Percentiles rank a stretch among this genome's conserved stretches.
Conservation (phyloP, 345 rosid species). For the Streptanthus diversifolius region DNA sequence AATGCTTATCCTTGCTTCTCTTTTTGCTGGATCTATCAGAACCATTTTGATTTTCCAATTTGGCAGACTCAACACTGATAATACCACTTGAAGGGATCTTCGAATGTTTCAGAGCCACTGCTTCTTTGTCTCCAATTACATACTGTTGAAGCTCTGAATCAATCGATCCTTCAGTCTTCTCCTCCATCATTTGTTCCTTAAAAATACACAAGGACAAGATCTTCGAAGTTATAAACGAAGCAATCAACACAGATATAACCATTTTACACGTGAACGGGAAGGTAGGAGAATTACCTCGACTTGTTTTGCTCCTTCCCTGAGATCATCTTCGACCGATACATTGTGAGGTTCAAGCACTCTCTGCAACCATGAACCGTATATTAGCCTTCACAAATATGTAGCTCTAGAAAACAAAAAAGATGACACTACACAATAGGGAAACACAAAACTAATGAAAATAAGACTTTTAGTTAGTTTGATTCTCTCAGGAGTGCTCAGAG, state of each 20-base stretch:
- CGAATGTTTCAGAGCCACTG: constrained; percentile 58
- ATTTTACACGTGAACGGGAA: neutral
- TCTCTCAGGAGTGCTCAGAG: neutral
- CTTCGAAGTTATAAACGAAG: constrained; percentile 45
- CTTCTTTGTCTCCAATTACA: constrained; percentile 60
- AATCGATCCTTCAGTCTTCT: constrained; percentile 47
- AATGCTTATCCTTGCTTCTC: constrained; percentile 45
- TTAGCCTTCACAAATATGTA: constrained; percentile 2
- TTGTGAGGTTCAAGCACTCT: constrained; percentile 59
- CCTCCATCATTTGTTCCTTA: constrained; percentile 61
- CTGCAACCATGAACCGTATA: constrained; percentile 39
- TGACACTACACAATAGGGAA: neutral
- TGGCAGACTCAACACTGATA: constrained; percentile 51
- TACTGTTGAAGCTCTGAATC: constrained; percentile 56
- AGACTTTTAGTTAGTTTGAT: neutral
- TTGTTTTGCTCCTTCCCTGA: constrained; percentile 74
- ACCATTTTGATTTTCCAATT: constrained; percentile 32
- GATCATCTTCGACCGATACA: constrained; percentile 74
- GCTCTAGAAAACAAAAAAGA: constrained; percentile 3
- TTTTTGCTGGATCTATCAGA: constrained; percentile 44
- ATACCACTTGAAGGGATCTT: constrained; percentile 53
- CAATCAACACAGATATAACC: neutral
- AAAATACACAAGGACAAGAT: constrained; percentile 38
- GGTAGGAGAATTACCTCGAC: constrained; percentile 56
- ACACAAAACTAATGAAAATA: neutral